Percentiles rank a stretch among this genome's conserved stretches.
These are phyloP conservation scores for Geotrichum bryndzae DNA, from an alignment of 1,139 yeast genomes.

Conservation along the genomic window DNA sequence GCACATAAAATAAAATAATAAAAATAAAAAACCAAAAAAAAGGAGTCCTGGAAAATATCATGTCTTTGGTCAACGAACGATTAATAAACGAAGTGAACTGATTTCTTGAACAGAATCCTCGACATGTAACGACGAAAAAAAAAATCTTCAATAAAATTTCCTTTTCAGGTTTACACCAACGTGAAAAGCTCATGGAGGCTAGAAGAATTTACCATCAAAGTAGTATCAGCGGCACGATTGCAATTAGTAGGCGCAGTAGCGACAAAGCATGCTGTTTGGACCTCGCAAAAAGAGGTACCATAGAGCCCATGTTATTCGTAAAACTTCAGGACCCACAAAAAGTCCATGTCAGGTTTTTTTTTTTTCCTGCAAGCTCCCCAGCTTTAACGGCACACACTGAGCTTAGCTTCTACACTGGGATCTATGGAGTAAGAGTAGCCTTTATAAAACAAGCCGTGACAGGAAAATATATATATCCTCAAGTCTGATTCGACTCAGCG, in stretches of 20 bases:
- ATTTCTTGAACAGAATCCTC: not conserved
- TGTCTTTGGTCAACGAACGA: not conserved
- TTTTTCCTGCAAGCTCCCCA: not conserved
- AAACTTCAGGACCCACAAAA: not conserved
- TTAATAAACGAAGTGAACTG: not conserved
- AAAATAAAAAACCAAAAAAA: not conserved
- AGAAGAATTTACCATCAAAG: not conserved
- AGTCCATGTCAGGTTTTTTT: not conserved
- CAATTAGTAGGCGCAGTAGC: not conserved
- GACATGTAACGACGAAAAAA: not conserved
- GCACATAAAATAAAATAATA: not conserved
- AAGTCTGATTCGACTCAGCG: not conserved
- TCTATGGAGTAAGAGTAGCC: too few species aligned
- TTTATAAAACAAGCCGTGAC: too few species aligned
- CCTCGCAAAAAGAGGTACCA: not conserved
- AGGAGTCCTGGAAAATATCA: not conserved
- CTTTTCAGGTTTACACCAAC: not conserved
- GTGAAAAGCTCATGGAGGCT: not conserved
- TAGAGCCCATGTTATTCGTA: not conserved
- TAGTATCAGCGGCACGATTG: not conserved
- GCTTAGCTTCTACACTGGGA: not conserved
- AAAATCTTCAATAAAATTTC: not conserved
- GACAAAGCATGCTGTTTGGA: not conserved
- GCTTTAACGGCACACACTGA: not conserved
- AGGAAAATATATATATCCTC: too few species aligned